Conservation (phyloP, 1,139 yeast species). For the Pichia sp. region DNA sequence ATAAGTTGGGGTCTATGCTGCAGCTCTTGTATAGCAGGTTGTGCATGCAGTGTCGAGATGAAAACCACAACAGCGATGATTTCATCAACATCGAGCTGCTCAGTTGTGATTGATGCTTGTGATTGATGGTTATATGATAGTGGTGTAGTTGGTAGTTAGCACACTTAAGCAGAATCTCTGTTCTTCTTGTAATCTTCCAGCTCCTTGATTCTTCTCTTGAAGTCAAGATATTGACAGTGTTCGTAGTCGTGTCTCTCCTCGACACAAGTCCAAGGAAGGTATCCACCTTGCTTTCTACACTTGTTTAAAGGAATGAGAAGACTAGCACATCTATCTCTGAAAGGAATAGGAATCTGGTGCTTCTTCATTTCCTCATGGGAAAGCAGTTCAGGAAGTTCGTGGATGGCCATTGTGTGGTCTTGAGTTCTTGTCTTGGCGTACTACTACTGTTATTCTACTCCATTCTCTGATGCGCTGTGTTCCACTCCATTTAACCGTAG, state of each 20-base stretch:
- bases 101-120: no score
- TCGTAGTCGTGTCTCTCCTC: constrained; percentile 82
- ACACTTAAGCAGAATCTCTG: constrained; percentile 22
- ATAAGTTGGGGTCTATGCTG: no score
- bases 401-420: constrained; percentile 25
- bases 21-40: no score
- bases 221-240: constrained; percentile 79
- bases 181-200: constrained; percentile 50
- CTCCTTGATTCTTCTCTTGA: constrained; percentile 73
- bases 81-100: no score
- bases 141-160: no score
- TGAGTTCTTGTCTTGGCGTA: not conserved
- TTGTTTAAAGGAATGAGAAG: constrained; percentile 60
- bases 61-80: no score
- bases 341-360: constrained; percentile 70
- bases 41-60: no score
- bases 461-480: no score
- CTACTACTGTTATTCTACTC: not conserved
- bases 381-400: constrained; percentile 34
- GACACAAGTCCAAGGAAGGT: constrained; percentile 63
- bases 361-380: constrained; percentile 82
- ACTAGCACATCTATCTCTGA: constrained; percentile 84
- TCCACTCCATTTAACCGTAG: no score
- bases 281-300: constrained; percentile 49
- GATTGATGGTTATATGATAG: no score